Percentiles rank a stretch among this genome's conserved stretches.
These are phyloP conservation scores for Salmacisia buchloeana DNA, from an alignment of 1,284 basidiomycete species.

Conservation along the genomic window DNA sequence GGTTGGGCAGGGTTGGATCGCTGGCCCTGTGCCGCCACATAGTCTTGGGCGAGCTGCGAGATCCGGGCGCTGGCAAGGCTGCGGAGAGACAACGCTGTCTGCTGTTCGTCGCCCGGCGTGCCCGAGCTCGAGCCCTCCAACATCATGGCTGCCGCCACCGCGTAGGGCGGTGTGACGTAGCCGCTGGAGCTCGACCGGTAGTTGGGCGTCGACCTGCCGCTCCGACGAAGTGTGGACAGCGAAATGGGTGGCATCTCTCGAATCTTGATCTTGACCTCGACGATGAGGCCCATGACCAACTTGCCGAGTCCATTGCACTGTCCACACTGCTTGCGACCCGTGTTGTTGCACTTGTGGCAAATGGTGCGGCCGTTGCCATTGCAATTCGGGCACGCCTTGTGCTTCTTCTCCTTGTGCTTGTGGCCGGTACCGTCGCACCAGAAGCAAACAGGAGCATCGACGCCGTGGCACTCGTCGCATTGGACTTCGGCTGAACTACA, in stretches of 20 bases:
- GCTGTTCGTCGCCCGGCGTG: neutral
- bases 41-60: neutral
- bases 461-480: neutral
- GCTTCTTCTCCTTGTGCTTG: neutral
- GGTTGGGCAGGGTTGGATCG: neutral
- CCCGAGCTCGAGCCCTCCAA: neutral
- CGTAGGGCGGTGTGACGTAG: neutral
- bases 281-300: conserved; percentile 5
- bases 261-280: conserved; percentile 10
- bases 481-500: neutral
- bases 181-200: neutral
- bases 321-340: conserved; percentile 5
- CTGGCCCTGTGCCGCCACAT: neutral
- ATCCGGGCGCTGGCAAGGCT: neutral
- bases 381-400: neutral
- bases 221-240: neutral
- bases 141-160: too few relatives aligned
- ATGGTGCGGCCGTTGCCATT: neutral
- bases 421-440: conserved; percentile 10
- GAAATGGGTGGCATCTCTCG: conserved; percentile 5
- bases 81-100: neutral
- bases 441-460: conserved; percentile 6
- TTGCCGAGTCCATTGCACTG: conserved; percentile 8
- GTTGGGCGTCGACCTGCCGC: neutral
- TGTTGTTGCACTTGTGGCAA: conserved; percentile 6